Base-by-base conservation (phyloP, 1,139 yeast species). In the Sugiyamaella grinbergsii region DNA sequence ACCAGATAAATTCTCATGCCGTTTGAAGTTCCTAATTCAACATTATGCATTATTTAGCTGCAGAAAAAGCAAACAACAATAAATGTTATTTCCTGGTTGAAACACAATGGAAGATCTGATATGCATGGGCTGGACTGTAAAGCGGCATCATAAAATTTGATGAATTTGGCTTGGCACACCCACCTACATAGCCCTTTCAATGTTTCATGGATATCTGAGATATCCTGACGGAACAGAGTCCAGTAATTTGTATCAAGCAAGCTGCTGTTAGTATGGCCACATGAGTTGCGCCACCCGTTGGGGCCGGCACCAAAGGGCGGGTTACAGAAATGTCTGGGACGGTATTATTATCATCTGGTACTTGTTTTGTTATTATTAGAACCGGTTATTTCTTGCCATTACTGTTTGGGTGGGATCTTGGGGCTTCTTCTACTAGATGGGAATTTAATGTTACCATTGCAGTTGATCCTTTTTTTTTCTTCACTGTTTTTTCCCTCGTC, bases 241-340 rank as follows among this genome's bases (percentile, higher is more conserved):
- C n/a, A n/a, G n/a, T n/a, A n/a, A 29, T 29, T 5, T 5, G n/a
- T n/a, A 29, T 29, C 16, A 29, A 29, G 13, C 33, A 28, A 13
- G 32, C 32, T n/a, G 33, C 5, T 15, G 33, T 29, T 29, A 33
- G 22, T 16, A 33, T 15, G 37, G 37, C 15, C 22, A 33, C 22
- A 33, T 5, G 19, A 15, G 18, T 11, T 4, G n/a, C 15, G 32
- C 32, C 32, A 11, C 32, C n/a, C n/a, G n/a, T n/a, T n/a, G 26
- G 26, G 5, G 26, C 5, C 8, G 33, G 33, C 33, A 13, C 33
- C 33, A n/a, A 29, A n/a, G 13, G 16, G 8, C 13, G 33, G 33
- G 33, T 29, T 29, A 29, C 33, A 29, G 33, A 29, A 33, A 33
- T 33, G 37, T 33, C 37, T 33, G n/a, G 15, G 37, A 33, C n/a